These are phyloP conservation scores for Pochonia chlamydosporia DNA, from an alignment of 2,329 filamentous ascomycete genomes.

Conservation along the genomic window DNA sequence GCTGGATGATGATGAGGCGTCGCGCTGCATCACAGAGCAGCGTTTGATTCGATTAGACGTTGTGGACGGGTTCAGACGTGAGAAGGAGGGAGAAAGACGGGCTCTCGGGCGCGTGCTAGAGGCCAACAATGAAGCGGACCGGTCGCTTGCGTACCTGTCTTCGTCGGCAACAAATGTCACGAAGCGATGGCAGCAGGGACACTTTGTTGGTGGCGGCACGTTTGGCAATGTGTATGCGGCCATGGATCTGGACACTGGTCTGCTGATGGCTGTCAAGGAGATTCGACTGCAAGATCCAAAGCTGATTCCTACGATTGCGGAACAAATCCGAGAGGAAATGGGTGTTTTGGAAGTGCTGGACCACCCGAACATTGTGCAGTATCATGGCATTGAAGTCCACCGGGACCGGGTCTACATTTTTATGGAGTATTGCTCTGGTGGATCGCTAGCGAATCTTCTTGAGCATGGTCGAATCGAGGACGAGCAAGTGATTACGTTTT, in stretches of 20 bases:
- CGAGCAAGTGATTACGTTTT: conserved; percentile 95
- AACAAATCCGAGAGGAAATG: conserved; percentile 96
- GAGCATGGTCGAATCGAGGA: conserved; percentile 97
- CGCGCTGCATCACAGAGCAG: conserved; percentile 66
- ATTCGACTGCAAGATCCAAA: conserved; percentile 96
- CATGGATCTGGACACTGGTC: conserved; percentile 93
- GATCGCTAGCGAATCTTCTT: conserved; percentile 80
- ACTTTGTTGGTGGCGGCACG: conserved; percentile 92
- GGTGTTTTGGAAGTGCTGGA: conserved; percentile 90
- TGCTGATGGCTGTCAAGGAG: conserved; percentile 98
- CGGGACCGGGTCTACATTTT: conserved; percentile 99
- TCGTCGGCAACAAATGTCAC: conserved; percentile 93
- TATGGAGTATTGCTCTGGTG: conserved; percentile 98
- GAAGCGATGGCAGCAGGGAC: conserved; percentile 97
- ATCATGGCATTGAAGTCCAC: conserved; percentile 97
- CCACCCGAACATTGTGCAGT: conserved; percentile 95
- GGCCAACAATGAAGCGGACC: conserved; percentile 91
- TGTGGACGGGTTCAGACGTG: conserved; percentile 72
- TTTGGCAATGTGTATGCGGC: conserved; percentile 97
- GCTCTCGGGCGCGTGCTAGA: conserved; percentile 87
- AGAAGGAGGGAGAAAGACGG: conserved; percentile 78
- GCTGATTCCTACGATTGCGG: conserved; percentile 86
- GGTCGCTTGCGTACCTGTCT: conserved; percentile 87
- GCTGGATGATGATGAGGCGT: conserved; percentile 80
- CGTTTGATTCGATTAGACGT: conserved; percentile 66